Conservation (phyloP, 306 rosid genomes). For the Arachis stenosperma region DNA sequence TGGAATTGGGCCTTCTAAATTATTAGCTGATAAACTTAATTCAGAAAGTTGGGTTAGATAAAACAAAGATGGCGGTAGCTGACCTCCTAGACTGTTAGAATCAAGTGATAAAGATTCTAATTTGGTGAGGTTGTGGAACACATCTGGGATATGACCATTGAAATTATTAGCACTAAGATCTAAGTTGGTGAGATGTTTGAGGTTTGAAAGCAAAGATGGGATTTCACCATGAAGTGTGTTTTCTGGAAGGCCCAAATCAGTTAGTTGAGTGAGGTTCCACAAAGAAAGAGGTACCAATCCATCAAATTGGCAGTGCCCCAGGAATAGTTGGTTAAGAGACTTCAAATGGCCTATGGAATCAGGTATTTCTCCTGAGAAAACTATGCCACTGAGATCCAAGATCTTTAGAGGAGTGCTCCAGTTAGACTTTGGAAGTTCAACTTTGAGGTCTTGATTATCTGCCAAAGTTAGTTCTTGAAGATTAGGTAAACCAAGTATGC, state of each 20-base stretch:
- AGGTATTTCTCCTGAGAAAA: slow-evolving; percentile 26
- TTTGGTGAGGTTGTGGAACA: background rate
- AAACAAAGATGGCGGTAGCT: slow-evolving; percentile 25
- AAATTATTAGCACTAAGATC: background rate
- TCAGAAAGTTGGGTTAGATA: background rate
- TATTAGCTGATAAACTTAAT: background rate
- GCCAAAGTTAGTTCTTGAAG: background rate
- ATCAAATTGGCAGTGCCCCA: fast-evolving
- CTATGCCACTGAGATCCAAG: background rate
- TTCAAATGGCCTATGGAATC: slow-evolving; percentile 2
- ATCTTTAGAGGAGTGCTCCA: slow-evolving; percentile 1
- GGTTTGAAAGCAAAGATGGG: slow-evolving; percentile 29
- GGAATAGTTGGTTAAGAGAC: background rate
- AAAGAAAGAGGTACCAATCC: slow-evolving; percentile 11
- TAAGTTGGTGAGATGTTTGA: background rate
- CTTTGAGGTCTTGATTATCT: background rate
- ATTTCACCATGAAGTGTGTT: slow-evolving; percentile 33
- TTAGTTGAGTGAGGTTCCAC: slow-evolving; percentile 34
- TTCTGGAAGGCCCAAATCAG: background rate
- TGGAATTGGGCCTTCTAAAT: slow-evolving; percentile 24
- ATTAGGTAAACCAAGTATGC: background rate
- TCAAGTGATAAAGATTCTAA: background rate
- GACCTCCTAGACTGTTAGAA: background rate
- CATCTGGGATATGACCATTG: slow-evolving; percentile 10
- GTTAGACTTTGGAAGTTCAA: slow-evolving; percentile 20